These are phyloP conservation scores for Macadamia tetraphylla DNA, from an alignment of 164 flowering plant species.

Conservation along the genomic window DNA sequence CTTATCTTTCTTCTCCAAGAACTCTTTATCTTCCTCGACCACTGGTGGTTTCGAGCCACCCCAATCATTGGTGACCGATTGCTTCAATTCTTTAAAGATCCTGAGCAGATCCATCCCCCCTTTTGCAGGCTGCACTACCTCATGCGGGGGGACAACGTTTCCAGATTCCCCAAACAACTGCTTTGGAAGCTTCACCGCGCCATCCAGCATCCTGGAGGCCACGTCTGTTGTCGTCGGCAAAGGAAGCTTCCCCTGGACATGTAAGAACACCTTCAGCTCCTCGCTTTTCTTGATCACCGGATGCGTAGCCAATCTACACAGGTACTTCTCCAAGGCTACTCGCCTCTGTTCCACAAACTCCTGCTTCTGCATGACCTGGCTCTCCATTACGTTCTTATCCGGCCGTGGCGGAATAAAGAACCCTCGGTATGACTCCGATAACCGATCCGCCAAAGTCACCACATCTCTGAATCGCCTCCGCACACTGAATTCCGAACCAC, in stretches of 20 bases:
- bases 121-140: constrained; percentile 23
- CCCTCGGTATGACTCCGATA: constrained; percentile 74
- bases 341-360: constrained; percentile 97
- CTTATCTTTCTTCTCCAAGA: constrained; percentile 77
- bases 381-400: constrained; percentile 91
- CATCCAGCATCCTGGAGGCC: constrained; percentile 89
- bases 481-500: constrained; percentile 61
- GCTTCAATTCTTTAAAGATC: constrained; percentile 54
- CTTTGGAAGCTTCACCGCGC: constrained; percentile 77
- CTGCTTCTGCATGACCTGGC: constrained; percentile 97
- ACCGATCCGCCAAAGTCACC: constrained; percentile 68
- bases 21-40: constrained; percentile 89
- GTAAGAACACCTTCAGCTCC: constrained; percentile 73
- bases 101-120: constrained; percentile 40
- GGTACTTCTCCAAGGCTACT: constrained; percentile 84
- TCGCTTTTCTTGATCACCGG: constrained; percentile 78
- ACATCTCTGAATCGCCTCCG: constrained; percentile 78
- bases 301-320: constrained; percentile 68
- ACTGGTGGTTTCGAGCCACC: constrained; percentile 58
- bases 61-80: constrained; percentile 86
- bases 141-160: constrained; percentile 14
- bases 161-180: constrained; percentile 71
- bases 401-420: constrained; percentile 82
- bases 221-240: constrained; percentile 57
- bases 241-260: constrained; percentile 78